phyloP scores from a whole-genome alignment of 305 asterid species.

The Stenogyne calaminthoides region DNA sequence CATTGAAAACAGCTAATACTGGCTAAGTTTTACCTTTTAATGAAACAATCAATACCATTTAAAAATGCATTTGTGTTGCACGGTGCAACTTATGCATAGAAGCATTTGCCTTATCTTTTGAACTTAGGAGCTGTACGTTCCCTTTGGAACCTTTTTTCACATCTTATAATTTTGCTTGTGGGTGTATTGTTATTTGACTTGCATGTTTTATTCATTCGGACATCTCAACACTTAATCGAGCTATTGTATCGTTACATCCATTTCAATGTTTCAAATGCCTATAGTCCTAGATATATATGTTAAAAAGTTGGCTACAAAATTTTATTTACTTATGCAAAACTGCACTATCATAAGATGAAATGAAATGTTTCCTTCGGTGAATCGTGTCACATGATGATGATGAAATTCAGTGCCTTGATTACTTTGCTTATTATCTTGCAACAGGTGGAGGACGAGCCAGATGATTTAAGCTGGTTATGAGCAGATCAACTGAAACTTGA shows the following conservation, averaged over 20 bases:
- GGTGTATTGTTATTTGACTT: not conserved
- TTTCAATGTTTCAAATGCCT: not conserved
- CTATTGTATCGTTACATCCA: not conserved
- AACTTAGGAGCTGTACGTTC: not conserved
- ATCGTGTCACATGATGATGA: not conserved
- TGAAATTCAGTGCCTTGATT: not conserved
- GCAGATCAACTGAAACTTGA: not conserved
- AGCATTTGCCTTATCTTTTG: no score
- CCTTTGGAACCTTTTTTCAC: not conserved
- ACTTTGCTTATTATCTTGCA: conserved; percentile 8
- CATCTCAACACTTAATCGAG: not conserved
- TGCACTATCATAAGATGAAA: not conserved
- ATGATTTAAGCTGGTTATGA: conserved; percentile 22
- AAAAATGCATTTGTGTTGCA: no score
- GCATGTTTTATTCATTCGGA: not conserved
- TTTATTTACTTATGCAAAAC: not conserved
- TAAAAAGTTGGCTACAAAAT: not conserved
- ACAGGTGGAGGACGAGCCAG: conserved; percentile 56
- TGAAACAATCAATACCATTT: no score
- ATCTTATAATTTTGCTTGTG: not conserved
- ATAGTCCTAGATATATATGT: not conserved
- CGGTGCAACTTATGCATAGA: no score
- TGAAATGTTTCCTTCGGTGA: not conserved
- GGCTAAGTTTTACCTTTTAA: no score
- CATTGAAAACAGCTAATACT: no score